Conservation (phyloP, 1,284 basidiomycete genomes). For the Earliella scabrosa region DNA sequence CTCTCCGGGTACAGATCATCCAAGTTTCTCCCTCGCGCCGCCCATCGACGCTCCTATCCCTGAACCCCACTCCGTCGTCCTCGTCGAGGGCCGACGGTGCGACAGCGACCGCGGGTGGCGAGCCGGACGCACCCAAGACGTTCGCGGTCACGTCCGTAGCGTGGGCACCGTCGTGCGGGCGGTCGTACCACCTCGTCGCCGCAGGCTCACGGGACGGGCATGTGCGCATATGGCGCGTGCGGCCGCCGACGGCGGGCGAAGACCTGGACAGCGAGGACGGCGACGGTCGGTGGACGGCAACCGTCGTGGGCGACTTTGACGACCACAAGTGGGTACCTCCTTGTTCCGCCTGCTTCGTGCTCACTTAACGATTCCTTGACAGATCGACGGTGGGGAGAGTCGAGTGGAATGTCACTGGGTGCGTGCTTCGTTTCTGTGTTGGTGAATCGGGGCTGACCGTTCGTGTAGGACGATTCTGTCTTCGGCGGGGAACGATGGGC, state of each 20-base stretch:
- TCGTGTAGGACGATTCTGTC: conserved; percentile 79
- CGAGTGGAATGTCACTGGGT: conserved; percentile 91
- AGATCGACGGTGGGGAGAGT: conserved; percentile 60
- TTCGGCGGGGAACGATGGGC: conserved; percentile 88
- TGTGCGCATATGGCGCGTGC: conserved; percentile 86
- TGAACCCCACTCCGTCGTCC: conserved; percentile 36
- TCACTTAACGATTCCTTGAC: no score
- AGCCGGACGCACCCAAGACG: conserved; percentile 43
- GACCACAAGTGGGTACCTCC: conserved; percentile 65
- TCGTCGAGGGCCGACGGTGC: conserved; percentile 5
- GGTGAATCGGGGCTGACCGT: background rate
- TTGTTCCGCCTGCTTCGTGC: background rate
- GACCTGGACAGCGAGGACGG: conserved; percentile 35
- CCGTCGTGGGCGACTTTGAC: conserved; percentile 84
- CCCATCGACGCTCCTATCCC: conserved; percentile 37
- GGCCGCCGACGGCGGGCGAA: conserved; percentile 48
- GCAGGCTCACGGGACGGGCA: conserved; percentile 86
- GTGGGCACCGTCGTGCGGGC: conserved; percentile 92
- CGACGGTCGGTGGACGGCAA: conserved; percentile 67
- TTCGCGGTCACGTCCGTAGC: conserved; percentile 79
- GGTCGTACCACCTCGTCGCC: conserved; percentile 90
- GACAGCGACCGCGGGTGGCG: background rate
- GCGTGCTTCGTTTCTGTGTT: conserved; percentile 29
- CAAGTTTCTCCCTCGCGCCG: conserved; percentile 60
- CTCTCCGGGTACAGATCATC: conserved; percentile 47